Evolutionary conservation across 2,329 filamentous ascomycete genomes (phyloP).

Genomic region (Penicillium sp.): DNA sequence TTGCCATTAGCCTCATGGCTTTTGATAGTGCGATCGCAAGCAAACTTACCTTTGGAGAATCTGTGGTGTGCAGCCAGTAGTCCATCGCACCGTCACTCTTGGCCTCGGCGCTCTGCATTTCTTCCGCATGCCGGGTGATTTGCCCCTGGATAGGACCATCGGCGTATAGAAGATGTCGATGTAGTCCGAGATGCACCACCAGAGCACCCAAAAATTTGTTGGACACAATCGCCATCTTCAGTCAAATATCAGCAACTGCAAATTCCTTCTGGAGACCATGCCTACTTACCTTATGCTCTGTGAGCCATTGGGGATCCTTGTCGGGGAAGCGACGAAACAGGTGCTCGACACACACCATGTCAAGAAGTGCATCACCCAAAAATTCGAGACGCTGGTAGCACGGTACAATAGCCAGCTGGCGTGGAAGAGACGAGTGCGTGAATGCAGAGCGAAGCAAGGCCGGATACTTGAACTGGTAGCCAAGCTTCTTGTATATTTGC

Average conservation of each 20-base stretch:
- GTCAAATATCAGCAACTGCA: slow-evolving; percentile 17
- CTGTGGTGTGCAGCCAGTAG: slow-evolving; percentile 51
- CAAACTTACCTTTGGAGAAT: slow-evolving; percentile 50
- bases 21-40: too few relatives aligned
- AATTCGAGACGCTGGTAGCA: slow-evolving; percentile 93
- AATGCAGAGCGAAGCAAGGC: slow-evolving; percentile 83
- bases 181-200: slow-evolving; percentile 77
- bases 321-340: slow-evolving; percentile 77
- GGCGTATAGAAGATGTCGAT: slow-evolving; percentile 69
- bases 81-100: slow-evolving; percentile 45
- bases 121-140: slow-evolving; percentile 57
- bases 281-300: slow-evolving; percentile 77
- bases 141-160: slow-evolving; percentile 48
- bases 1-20: neutral
- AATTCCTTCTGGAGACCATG: neutral
- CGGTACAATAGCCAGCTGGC: slow-evolving; percentile 76
- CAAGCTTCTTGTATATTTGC: slow-evolving; percentile 65
- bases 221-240: slow-evolving; percentile 90
- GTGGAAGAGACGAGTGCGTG: slow-evolving; percentile 82
- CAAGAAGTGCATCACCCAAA: slow-evolving; percentile 84
- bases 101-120: slow-evolving; percentile 41
- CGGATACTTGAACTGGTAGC: slow-evolving; percentile 75
- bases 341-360: slow-evolving; percentile 83
- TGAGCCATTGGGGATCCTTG: slow-evolving; percentile 93
- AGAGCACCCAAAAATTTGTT: slow-evolving; percentile 91